A percentile compares a stretch with the other conserved stretches of the same genome.
phyloP scores from a whole-genome alignment of 1,139 yeast genomes.

The Blastobotrys raffinosifermentans region DNA sequence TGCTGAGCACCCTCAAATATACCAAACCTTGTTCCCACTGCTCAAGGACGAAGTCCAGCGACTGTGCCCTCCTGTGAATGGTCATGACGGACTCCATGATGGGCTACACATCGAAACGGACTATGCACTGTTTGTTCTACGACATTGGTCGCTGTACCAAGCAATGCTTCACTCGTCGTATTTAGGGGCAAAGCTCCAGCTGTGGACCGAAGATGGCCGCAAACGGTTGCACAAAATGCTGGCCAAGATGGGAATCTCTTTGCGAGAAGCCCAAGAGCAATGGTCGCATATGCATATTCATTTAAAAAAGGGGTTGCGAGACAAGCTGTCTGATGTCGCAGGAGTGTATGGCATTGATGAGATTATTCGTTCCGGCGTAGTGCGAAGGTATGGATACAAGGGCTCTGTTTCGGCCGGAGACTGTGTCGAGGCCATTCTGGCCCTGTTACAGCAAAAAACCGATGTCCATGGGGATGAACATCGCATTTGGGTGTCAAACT shows the following conservation, averaged over 20 bases:
- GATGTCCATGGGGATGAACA: conserved; percentile 10
- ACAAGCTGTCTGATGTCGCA: conserved; percentile 63
- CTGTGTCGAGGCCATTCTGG: conserved; percentile 82
- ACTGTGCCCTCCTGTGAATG: conserved; percentile 39
- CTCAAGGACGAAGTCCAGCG: conserved; percentile 80
- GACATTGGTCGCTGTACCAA: conserved; percentile 93
- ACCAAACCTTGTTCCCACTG: conserved; percentile 65
- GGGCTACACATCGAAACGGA: conserved; percentile 70
- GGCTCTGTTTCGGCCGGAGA: conserved; percentile 91
- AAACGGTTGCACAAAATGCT: conserved; percentile 82
- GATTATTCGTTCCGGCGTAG: conserved; percentile 77
- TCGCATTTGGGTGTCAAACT: conserved; percentile 75
- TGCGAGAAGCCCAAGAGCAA: conserved; percentile 81
- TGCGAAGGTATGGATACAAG: conserved; percentile 77
- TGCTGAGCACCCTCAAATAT: conserved; percentile 67
- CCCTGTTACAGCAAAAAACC: conserved; percentile 54
- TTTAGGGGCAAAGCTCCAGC: conserved; percentile 76
- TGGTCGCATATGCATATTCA: conserved; percentile 88
- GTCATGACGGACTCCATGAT: conserved; percentile 38
- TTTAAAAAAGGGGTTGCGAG: conserved; percentile 66
- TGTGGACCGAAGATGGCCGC: conserved; percentile 92
- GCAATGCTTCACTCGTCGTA: conserved; percentile 85
- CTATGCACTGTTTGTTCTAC: conserved; percentile 74
- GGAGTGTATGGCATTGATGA: conserved; percentile 79
- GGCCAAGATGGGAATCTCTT: conserved; percentile 93